Evolutionary conservation across 2,329 filamentous ascomycete species (phyloP), one percentile per base, ranked within the genome.

Genomic region (Colletotrichum sp.): DNA sequence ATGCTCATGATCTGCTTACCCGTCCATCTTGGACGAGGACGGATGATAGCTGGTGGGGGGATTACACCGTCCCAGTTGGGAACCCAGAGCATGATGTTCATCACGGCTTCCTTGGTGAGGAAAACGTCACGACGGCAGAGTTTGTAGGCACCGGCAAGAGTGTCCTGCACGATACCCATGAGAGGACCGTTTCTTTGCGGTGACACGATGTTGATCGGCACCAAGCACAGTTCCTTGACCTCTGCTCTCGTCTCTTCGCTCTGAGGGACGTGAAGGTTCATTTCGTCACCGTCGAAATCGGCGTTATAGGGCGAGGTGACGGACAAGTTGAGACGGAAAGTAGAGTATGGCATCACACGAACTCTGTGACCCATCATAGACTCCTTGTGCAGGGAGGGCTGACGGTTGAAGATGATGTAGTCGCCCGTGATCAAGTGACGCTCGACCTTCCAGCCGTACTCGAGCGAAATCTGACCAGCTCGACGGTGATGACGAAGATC

Each of bases 291-390:
- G 83, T 99, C 97, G 87, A 99, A 99, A 95, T 99, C 97, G 81
- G 97, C 97, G 88, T 99, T 99, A 90, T 99, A 99, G 0, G 97
- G 97, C 32, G 96, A 98, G 1, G 98, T 99, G 82, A 99, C 97
- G 1, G 97, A 99, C 80, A 99, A 86, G 82, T 99, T 99, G 63
- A 99, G 91, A 78, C 97, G 94, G 89, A 99, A 99, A 2, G 97
- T 99, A 7, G 97, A 99, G 85, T 98, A 99, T 5, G 97, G 97
- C 96, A 99, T 99, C 77, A 99, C 97, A 77, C 94, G 94, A 78
- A 99, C 97, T 81, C 95, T 93, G 86, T 99, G 97, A 85, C 95
- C 97, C 98, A 99, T 99, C 97, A 99, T 99, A 77, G 97, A 99
- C 84, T 99, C 97, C 86, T 99, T 99, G 90, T 99, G 97, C 82